These are phyloP conservation scores for Clarireedia hainanense DNA, from an alignment of 2,329 filamentous ascomycete species.

Conservation along the genomic window DNA sequence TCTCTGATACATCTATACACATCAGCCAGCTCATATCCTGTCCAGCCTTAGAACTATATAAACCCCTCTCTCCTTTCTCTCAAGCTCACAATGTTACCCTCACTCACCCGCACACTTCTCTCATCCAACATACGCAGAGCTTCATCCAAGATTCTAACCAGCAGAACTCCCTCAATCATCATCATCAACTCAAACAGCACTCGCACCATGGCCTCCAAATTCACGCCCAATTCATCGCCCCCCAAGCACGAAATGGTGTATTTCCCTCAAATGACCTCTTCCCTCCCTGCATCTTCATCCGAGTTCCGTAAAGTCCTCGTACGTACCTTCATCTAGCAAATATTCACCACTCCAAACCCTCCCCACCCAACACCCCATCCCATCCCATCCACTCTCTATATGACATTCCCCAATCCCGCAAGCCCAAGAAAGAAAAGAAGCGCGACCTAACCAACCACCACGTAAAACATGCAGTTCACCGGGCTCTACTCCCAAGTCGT, in stretches of 20 bases:
- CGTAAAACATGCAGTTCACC: conserved; percentile 35
- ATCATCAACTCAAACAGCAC: neutral
- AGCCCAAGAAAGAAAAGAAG: too few relatives aligned
- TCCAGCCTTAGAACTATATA: neutral
- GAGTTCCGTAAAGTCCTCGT: conserved; percentile 52
- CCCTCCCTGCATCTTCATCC: conserved; percentile 44
- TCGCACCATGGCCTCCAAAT: conserved; percentile 17
- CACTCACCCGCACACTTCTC: neutral
- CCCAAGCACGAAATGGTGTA: conserved; percentile 51
- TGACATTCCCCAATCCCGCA: accelerated
- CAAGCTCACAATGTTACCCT: neutral
- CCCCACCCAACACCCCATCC: too few relatives aligned
- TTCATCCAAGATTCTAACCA: neutral
- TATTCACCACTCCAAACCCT: neutral
- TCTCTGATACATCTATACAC: neutral
- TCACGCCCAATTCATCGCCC: conserved; percentile 32
- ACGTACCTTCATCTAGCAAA: neutral
- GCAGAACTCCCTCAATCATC: neutral
- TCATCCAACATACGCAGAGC: neutral
- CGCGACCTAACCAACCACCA: neutral
- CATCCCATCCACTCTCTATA: neutral
- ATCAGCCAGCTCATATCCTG: neutral
- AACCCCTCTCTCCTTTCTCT: neutral
- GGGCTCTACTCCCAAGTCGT: conserved; percentile 56
- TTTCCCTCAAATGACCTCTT: conserved; percentile 47